Base-by-base conservation (phyloP, 225 moss, liverwort and hornwort genomes). In the Antitrichia curtipendula region DNA sequence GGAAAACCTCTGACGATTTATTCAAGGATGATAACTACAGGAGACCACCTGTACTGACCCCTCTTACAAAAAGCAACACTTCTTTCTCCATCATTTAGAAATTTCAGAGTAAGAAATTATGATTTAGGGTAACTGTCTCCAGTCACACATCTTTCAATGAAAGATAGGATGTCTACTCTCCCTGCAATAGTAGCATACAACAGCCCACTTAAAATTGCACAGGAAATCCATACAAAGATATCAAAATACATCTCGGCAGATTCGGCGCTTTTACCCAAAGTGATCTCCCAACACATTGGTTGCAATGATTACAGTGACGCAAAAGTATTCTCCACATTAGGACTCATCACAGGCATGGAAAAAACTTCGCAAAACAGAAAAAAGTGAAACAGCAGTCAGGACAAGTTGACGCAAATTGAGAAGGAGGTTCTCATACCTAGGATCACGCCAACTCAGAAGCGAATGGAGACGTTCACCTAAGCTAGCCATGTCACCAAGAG, bases 361-460 rank as follows among this genome's bases (percentile, higher is more conserved):
- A 71, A 5, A 71, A 43, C 6, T 43, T 45, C 10, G 29, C 17
- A 10, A 17, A 16, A 45, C 17, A 72, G 17, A 72, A 72, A 69
- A 29, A 29, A 47, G 2, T 5, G 18, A 18, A 47, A 45, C 43
- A 43, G 10, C 6, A 27, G 29, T 11, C 71, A 78, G 31, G 19
- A 57, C 31, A 73, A 73, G 40, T 40, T 29, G 18, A 47, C 18
- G 29, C 17, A 72, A 72, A 7, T 11, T 29, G 2, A 69, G 25
- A 12, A 27, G 21, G 45, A 25, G 4, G 27, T 13, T 36, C 5
- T 43, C 28, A 22, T 85, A 94, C 97, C 93, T 96, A 7, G 97
- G 97, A 84, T 98, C 97, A 89, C 97, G 93, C 96, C 97, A 98
- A 85, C 94, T 98, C 21, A 98, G 91, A 47, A 98, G 96, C 36